Conservation (phyloP, 1,284 basidiomycete genomes). For the Leccinum fallax region DNA sequence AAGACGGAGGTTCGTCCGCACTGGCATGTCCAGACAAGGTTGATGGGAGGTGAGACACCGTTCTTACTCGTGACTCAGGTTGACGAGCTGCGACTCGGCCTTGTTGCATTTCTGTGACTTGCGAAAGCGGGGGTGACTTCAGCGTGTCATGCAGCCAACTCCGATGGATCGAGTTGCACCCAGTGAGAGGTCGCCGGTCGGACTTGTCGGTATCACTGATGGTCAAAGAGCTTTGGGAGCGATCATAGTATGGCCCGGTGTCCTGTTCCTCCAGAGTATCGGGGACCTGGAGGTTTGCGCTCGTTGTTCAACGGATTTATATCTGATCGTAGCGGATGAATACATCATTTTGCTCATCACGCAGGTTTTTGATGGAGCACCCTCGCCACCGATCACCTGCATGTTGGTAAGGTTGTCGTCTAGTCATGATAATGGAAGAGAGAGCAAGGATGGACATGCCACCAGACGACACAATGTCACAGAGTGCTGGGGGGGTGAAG, state of each 20-base stretch:
- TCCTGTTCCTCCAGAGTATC: conserved; percentile 32
- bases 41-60: conserved; percentile 38
- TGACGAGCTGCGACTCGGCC: conserved; percentile 11
- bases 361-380: too few species aligned
- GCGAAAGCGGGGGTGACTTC: conserved; percentile 26
- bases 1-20: conserved; percentile 11
- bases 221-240: conserved; percentile 25
- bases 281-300: conserved; percentile 1
- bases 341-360: too few species aligned
- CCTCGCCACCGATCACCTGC: too few species aligned
- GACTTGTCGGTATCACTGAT: conserved; percentile 29
- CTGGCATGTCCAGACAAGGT: conserved; percentile 4
- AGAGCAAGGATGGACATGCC: too few species aligned
- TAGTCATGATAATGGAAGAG: too few species aligned
- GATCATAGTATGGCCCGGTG: conserved; percentile 29
- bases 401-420: too few species aligned
- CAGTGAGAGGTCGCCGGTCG: conserved; percentile 16
- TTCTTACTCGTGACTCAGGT: conserved; percentile 40
- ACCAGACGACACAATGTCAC: too few species aligned
- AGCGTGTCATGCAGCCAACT: conserved; percentile 6
- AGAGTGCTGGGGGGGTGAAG: too few species aligned
- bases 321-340: too few species aligned
- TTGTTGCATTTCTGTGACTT: conserved; percentile 17
- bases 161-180: conserved; percentile 4
- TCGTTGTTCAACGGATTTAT: too few species aligned